Percentiles rank a stretch among this genome's conserved stretches.
These are phyloP conservation scores for Pseudocercospora pini-densiflorae DNA, from an alignment of 2,329 filamentous ascomycete species.

Conservation along the genomic window DNA sequence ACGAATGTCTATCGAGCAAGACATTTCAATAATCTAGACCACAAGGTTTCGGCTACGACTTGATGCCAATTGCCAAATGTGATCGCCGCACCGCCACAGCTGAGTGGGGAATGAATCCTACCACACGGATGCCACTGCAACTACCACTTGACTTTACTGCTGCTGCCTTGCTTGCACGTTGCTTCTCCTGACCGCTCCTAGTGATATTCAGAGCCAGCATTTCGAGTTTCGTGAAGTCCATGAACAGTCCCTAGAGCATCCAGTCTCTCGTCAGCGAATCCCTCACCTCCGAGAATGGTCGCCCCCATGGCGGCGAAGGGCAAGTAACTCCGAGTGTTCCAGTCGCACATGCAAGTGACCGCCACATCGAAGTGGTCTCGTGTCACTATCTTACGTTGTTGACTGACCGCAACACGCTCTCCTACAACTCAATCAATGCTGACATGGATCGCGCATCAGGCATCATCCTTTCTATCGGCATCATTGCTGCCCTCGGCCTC, in stretches of 20 bases:
- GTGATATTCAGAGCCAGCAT: background rate
- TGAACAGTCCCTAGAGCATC: background rate
- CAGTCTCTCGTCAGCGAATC: background rate
- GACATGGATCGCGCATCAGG: slow-evolving; percentile 48
- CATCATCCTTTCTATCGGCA: slow-evolving; percentile 64
- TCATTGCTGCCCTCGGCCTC: slow-evolving; percentile 65
- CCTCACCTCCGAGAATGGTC: background rate
- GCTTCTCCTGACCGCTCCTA: background rate
- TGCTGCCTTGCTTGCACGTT: slow-evolving; percentile 10
- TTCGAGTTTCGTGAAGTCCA: background rate
- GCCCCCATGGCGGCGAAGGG: slow-evolving; percentile 23
- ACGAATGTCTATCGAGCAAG: background rate
- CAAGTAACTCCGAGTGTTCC: slow-evolving; percentile 12
- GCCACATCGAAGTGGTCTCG: slow-evolving; percentile 10
- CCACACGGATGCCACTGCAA: background rate
- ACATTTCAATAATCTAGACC: background rate
- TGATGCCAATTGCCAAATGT: slow-evolving; percentile 4
- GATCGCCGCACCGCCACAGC: slow-evolving; percentile 7
- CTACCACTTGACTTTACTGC: slow-evolving; percentile 1
- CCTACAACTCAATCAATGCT: slow-evolving; percentile 11
- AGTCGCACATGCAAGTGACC: slow-evolving; percentile 16
- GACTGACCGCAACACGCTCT: background rate
- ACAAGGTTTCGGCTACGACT: background rate
- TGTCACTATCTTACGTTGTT: slow-evolving; percentile 8
- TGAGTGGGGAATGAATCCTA: background rate